Evolutionary conservation across 495 filamentous ascomycete genomes (phyloP).

Genomic region (Podospora pseudocomata): DNA sequence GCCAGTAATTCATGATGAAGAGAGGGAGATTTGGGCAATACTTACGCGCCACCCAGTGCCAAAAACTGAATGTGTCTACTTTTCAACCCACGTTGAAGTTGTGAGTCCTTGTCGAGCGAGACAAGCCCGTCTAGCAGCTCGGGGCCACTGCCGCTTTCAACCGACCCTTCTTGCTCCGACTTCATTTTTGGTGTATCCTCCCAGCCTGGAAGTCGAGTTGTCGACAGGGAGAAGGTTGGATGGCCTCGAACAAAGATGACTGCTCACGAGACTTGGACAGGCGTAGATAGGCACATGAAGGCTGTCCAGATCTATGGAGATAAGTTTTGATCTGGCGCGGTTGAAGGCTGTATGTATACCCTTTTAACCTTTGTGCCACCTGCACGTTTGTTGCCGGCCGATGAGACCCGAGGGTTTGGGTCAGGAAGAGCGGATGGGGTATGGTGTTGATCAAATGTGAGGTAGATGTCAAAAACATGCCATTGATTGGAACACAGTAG

Average conservation of each 20-base stretch:
- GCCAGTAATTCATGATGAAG: not conserved
- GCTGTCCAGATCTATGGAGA: not conserved
- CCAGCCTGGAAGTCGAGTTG: not conserved
- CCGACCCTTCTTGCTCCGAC: conserved; percentile 7
- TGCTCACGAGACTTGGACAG: not conserved
- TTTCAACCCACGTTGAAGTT: conserved; percentile 59
- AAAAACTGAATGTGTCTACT: conserved; percentile 69
- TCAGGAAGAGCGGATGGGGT: not conserved
- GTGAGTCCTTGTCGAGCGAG: conserved; percentile 25
- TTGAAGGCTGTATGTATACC: not conserved
- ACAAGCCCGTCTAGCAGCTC: conserved; percentile 23
- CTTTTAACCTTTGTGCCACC: not conserved
- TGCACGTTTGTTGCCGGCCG: not conserved
- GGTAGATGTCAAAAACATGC: conserved; percentile 2
- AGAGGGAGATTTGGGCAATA: not conserved
- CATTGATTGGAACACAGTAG: not conserved
- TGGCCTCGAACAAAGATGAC: not conserved
- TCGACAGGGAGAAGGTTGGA: not conserved
- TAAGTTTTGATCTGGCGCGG: not conserved
- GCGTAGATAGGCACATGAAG: not conserved
- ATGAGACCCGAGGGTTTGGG: not conserved
- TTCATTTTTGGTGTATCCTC: not conserved
- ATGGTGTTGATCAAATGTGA: not conserved
- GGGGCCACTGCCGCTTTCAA: conserved; percentile 14
- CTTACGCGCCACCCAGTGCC: conserved; percentile 59